Conservation (phyloP, 1,284 basidiomycete genomes). For the Ceratobasidium sp. region DNA sequence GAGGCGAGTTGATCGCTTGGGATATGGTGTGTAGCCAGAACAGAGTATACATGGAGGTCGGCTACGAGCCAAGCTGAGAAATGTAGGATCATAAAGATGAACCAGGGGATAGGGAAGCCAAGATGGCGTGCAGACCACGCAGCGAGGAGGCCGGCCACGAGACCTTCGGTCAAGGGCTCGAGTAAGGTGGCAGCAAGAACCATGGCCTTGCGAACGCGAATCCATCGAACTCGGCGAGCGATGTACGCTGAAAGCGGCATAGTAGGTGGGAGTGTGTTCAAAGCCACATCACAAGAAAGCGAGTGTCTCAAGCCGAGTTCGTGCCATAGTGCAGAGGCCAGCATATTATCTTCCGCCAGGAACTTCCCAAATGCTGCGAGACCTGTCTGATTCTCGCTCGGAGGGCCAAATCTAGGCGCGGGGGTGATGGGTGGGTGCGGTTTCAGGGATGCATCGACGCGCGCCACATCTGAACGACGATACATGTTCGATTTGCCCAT, state of each 20-base stretch:
- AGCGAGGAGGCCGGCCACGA: slow-evolving; percentile 74
- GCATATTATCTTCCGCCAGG: slow-evolving; percentile 97
- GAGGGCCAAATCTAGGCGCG: slow-evolving; percentile 51
- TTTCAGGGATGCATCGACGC: slow-evolving; percentile 51
- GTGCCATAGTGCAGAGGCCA: slow-evolving; percentile 89
- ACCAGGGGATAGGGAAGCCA: slow-evolving; percentile 64
- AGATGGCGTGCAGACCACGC: slow-evolving; percentile 68
- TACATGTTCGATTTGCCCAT: slow-evolving; percentile 98
- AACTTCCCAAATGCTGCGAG: slow-evolving; percentile 84
- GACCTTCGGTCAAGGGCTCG: slow-evolving; percentile 90
- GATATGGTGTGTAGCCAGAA: slow-evolving; percentile 74
- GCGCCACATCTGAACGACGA: slow-evolving; percentile 85
- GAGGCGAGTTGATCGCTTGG: slow-evolving; percentile 53
- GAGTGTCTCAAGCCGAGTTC: slow-evolving; percentile 87
- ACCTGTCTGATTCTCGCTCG: slow-evolving; percentile 61
- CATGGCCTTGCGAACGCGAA: slow-evolving; percentile 94
- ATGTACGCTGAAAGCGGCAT: slow-evolving; percentile 86
- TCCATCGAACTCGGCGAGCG: slow-evolving; percentile 89
- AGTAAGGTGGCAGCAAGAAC: slow-evolving; percentile 81
- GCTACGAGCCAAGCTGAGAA: slow-evolving; percentile 66
- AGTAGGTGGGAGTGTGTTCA: slow-evolving; percentile 82
- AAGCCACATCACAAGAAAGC: slow-evolving; percentile 86
- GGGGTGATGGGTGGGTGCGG: slow-evolving; percentile 57
- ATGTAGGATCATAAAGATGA: slow-evolving; percentile 73
- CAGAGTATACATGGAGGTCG: slow-evolving; percentile 64